Conservation (phyloP, 108 stramenopile genomes). For the Cyclotella kingstonii region DNA sequence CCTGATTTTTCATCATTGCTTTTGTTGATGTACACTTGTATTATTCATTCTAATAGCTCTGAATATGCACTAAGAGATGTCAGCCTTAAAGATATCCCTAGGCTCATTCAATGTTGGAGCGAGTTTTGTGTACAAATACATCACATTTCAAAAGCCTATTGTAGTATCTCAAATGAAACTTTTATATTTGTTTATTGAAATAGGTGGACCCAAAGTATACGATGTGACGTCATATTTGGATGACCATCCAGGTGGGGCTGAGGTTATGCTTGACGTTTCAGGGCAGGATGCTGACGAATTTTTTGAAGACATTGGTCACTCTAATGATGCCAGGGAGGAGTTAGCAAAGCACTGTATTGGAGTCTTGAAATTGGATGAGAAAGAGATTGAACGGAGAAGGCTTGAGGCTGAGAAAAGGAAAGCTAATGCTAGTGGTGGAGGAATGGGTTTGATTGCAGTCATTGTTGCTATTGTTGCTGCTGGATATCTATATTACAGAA, state of each 20-base stretch:
- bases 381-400: constrained; percentile 64
- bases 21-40: no score
- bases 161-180: background rate
- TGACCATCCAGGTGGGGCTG: constrained; percentile 96
- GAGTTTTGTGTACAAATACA: background rate
- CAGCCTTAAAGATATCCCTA: no score
- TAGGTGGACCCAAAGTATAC: constrained; percentile 95
- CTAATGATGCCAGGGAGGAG: constrained; percentile 87
- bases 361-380: constrained; percentile 67
- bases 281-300: constrained; percentile 94
- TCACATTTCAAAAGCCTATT: background rate
- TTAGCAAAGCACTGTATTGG: constrained; percentile 82
- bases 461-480: constrained; percentile 28
- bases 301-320: constrained; percentile 98
- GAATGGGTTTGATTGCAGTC: constrained; percentile 21
- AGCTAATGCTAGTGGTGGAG: constrained; percentile 22
- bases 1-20: no score
- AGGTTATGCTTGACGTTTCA: constrained; percentile 90
- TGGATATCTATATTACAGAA: constrained; percentile 41
- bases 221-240: constrained; percentile 96
- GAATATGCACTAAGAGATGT: no score
- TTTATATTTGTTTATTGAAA: background rate
- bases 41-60: no score
- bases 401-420: constrained; percentile 55
- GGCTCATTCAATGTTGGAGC: no score